Evolutionary conservation across 2,329 filamentous ascomycete genomes (phyloP).

Genomic region (Botrytis elliptica): DNA sequence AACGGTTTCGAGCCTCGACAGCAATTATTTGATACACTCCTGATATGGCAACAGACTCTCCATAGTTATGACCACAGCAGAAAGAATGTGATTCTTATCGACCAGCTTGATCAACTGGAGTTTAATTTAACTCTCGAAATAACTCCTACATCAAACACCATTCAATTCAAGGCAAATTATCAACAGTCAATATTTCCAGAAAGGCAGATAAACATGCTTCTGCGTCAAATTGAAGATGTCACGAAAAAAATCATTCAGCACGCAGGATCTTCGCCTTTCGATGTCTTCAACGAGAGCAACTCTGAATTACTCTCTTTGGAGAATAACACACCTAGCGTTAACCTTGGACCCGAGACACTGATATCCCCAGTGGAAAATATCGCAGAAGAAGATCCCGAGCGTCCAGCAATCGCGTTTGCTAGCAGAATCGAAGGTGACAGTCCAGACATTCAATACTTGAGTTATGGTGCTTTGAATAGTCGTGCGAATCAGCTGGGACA

Average conservation of each 20-base stretch:
- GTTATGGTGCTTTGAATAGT: conserved; percentile 64
- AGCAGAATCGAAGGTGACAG: conserved; percentile 44
- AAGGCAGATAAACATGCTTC: conserved; percentile 55
- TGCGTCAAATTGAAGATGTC: conserved; percentile 60
- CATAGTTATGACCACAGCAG: conserved; percentile 39
- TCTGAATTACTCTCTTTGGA: conserved; percentile 34
- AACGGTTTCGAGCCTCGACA: conserved; percentile 55
- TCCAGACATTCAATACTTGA: conserved; percentile 47
- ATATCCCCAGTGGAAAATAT: conserved; percentile 36
- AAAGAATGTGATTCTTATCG: conserved; percentile 51
- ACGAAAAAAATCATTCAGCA: conserved; percentile 43
- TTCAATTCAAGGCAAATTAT: conserved; percentile 55
- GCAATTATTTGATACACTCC: conserved; percentile 71
- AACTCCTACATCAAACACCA: conserved; percentile 55
- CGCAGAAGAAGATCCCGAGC: conserved; percentile 46
- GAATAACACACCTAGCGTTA: conserved; percentile 28
- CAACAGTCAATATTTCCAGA: conserved; percentile 53
- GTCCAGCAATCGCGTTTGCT: conserved; percentile 65
- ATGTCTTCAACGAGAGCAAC: conserved; percentile 25
- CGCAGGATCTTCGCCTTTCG: conserved; percentile 15
- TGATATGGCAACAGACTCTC: conserved; percentile 81
- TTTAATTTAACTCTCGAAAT: conserved; percentile 75
- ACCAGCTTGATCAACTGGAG: conserved; percentile 70
- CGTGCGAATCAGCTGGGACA: conserved; percentile 64
- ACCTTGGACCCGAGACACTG: conserved; percentile 29